phyloP scores from a whole-genome alignment of 2,329 filamentous ascomycete species.

The Clonostachys solani region DNA sequence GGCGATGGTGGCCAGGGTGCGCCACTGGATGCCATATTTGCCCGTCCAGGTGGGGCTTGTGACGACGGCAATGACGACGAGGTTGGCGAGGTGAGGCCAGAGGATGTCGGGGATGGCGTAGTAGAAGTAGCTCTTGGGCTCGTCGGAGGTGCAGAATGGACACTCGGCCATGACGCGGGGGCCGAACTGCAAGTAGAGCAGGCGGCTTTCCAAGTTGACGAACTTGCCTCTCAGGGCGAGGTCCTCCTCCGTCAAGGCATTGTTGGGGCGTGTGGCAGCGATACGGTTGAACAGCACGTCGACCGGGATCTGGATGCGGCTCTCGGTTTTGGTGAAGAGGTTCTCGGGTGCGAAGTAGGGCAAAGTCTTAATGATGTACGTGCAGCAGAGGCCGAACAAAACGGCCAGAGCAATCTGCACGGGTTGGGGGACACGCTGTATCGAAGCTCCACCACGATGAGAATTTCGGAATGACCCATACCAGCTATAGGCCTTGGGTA shows the following conservation, averaged over 20 bases:
- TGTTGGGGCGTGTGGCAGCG: conserved; percentile 42
- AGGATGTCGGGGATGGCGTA: conserved; percentile 75
- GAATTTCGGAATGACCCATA: conserved; percentile 55
- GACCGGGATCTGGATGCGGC: conserved; percentile 79
- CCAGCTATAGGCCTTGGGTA: conserved; percentile 62
- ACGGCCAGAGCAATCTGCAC: conserved; percentile 56
- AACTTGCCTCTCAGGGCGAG: conserved; percentile 64
- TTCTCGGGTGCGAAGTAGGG: conserved; percentile 72
- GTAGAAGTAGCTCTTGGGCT: conserved; percentile 67
- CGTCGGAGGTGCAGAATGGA: conserved; percentile 75
- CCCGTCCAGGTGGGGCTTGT: conserved; percentile 68
- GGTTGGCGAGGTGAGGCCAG: conserved; percentile 75
- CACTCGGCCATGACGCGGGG: conserved; percentile 70
- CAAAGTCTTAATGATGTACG: conserved; percentile 55
- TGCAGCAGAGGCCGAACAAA: conserved; percentile 44
- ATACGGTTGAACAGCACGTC: conserved; percentile 82
- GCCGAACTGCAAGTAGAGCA: conserved; percentile 82
- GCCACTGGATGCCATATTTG: conserved; percentile 61
- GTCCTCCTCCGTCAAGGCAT: conserved; percentile 53
- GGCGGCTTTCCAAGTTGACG: conserved; percentile 64
- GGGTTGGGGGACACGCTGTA: conserved; percentile 49
- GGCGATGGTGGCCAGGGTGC: conserved; percentile 62
- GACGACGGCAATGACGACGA: conserved; percentile 65
- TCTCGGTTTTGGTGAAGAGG: conserved; percentile 72
- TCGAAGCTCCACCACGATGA: conserved; percentile 33